Conservation (phyloP, 495 filamentous ascomycete genomes). For the Friedmanniomyces endolithicus region DNA sequence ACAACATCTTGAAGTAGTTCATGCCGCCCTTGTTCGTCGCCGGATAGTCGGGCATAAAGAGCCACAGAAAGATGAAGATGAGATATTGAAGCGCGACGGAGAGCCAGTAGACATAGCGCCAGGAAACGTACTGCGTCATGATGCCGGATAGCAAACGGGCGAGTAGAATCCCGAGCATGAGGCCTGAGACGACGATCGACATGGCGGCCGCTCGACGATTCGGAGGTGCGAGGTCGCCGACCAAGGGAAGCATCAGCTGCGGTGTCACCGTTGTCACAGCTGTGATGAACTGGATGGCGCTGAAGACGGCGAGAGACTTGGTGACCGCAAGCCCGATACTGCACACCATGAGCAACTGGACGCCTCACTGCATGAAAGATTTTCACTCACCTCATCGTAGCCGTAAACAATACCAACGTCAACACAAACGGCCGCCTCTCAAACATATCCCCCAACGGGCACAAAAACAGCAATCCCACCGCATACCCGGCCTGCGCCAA, state of each 20-base stretch:
- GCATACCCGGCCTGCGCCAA: conserved; percentile 75
- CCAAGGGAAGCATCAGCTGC: conserved; percentile 72
- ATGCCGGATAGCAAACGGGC: conserved; percentile 67
- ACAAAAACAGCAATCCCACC: conserved; percentile 58
- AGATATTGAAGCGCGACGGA: conserved; percentile 58
- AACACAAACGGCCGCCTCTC: conserved; percentile 58
- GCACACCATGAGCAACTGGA: conserved; percentile 1
- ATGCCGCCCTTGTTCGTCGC: conserved; percentile 51
- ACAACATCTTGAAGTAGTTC: conserved; percentile 56
- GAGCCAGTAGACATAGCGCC: conserved; percentile 74
- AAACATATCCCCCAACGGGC: conserved; percentile 67
- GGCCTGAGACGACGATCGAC: conserved; percentile 65
- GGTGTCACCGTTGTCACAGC: conserved; percentile 73
- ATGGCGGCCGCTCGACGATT: conserved; percentile 52
- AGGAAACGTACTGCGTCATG: conserved; percentile 54
- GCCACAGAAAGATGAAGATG: conserved; percentile 53
- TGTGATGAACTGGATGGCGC: conserved; percentile 54
- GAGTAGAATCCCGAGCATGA: conserved; percentile 63
- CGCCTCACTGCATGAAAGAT: no score
- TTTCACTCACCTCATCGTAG: conserved; percentile 43
- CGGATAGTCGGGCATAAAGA: conserved; percentile 74
- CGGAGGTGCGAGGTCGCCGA: conserved; percentile 66
- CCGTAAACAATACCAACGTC: conserved; percentile 50
- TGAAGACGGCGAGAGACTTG: conserved; percentile 48
- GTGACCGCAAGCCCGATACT: conserved; percentile 63